Percentiles rank a stretch among this genome's conserved stretches.
Conservation (phyloP, 345 rosid species). For the Eutrema yunnanense region DNA sequence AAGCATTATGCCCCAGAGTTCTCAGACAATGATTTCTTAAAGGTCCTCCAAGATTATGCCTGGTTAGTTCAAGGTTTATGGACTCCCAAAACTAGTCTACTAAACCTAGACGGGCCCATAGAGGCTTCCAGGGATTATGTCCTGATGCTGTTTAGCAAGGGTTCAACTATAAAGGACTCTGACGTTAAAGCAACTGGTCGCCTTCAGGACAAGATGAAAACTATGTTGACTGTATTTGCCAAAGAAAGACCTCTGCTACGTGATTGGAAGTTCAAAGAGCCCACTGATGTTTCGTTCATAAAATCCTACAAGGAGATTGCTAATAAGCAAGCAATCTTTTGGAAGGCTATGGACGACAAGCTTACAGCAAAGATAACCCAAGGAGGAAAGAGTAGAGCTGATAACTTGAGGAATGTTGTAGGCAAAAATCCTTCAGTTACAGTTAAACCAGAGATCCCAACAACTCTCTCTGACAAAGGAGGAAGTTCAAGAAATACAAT, state of each 20-base stretch:
- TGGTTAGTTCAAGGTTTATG: constrained; percentile 82
- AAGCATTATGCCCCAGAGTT: constrained; percentile 54
- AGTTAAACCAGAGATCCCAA: constrained; percentile 32
- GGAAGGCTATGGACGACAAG: neutral
- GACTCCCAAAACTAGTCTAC: constrained; percentile 53
- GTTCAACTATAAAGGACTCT: constrained; percentile 15
- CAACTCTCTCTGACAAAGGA: constrained; percentile 35
- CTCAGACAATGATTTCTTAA: constrained; percentile 44
- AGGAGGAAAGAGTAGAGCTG: constrained; percentile 32
- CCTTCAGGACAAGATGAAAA: neutral
- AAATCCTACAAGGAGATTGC: constrained; percentile 20
- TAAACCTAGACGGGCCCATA: constrained; percentile 26
- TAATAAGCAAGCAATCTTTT: neutral
- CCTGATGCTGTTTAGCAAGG: constrained; percentile 39
- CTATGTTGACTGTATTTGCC: constrained; percentile 1
- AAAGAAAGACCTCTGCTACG: constrained; percentile 19
- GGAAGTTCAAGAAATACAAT: constrained; percentile 20
- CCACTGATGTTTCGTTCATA: constrained; percentile 22
- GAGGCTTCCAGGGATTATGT: constrained; percentile 47
- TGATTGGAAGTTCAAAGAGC: constrained; percentile 33
- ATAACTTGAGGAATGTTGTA: constrained; percentile 19
- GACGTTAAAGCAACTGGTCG: constrained; percentile 12
- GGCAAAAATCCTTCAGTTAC: constrained; percentile 21
- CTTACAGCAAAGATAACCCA: neutral
- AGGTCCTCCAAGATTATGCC: constrained; percentile 53